Percentiles rank a stretch among this genome's conserved stretches.
These are phyloP conservation scores for Eustoma russellianum DNA, from an alignment of 257 asterid genomes.

Conservation along the genomic window DNA sequence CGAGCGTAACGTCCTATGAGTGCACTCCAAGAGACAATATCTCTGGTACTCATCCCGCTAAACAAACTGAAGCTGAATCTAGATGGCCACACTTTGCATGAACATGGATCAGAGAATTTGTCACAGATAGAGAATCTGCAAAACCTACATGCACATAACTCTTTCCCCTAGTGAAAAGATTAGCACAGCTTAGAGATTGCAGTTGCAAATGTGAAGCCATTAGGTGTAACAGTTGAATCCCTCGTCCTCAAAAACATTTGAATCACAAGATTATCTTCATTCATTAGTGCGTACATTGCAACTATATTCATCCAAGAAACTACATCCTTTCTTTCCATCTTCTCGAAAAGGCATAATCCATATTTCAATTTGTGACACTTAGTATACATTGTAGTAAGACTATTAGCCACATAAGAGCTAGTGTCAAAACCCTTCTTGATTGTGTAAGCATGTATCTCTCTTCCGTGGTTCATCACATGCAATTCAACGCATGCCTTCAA, in stretches of 20 bases:
- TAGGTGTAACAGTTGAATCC: constrained; percentile 42
- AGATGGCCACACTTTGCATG: constrained; percentile 58
- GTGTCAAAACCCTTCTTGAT: constrained; percentile 55
- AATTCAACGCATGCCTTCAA: constrained; percentile 80
- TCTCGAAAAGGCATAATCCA: constrained; percentile 50
- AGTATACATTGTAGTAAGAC: constrained; percentile 72
- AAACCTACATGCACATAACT: constrained; percentile 52
- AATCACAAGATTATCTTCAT: constrained; percentile 48
- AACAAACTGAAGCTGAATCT: constrained; percentile 43
- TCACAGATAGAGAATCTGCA: constrained; percentile 44
- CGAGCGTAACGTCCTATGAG: constrained; percentile 76
- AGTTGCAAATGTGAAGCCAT: constrained; percentile 76
- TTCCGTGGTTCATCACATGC: constrained; percentile 47
- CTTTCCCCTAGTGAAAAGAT: constrained; percentile 63
- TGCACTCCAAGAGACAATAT: constrained; percentile 83
- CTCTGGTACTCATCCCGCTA: constrained; percentile 43
- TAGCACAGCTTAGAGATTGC: constrained; percentile 66
- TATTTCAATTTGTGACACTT: constrained; percentile 63
- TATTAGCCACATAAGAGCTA: constrained; percentile 62
- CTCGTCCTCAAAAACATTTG: constrained; percentile 54
- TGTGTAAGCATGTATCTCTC: constrained; percentile 63
- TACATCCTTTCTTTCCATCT: constrained; percentile 60
- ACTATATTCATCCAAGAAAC: constrained; percentile 84
- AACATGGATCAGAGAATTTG: constrained; percentile 71
- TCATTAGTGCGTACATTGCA: constrained; percentile 50